Conservation (phyloP, 257 asterid genomes). For the Scutellaria baicalensis region DNA sequence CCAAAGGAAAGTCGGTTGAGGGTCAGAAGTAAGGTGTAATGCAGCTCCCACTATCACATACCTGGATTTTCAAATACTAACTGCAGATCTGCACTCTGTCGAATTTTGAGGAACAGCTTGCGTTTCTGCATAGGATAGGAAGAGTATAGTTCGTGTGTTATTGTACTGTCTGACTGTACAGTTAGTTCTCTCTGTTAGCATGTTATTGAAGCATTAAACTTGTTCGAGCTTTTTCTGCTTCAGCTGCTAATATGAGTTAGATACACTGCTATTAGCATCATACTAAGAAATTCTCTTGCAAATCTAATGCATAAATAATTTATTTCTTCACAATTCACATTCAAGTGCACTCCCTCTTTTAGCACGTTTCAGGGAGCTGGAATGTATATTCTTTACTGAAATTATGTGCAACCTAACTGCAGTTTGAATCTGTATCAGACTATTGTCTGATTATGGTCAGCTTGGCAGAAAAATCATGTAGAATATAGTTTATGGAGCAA, state of each 20-base stretch:
- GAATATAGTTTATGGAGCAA: too few species aligned
- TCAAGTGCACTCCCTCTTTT: neutral
- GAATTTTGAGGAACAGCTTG: slow-evolving; percentile 28
- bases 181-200: slow-evolving; percentile 12
- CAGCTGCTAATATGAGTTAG: slow-evolving; percentile 18
- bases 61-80: slow-evolving; percentile 11
- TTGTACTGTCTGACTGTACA: slow-evolving; percentile 10
- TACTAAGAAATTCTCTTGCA: slow-evolving; percentile 7
- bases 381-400: too few species aligned
- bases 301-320: neutral
- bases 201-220: slow-evolving; percentile 9
- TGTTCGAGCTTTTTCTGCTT: slow-evolving; percentile 10
- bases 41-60: neutral
- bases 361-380: neutral
- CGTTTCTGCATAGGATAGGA: slow-evolving; percentile 25
- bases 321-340: neutral
- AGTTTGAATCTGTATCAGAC: neutral
- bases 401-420: neutral
- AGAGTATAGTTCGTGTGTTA: neutral
- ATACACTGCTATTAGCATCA: slow-evolving; percentile 9
- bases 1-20: slow-evolving; percentile 3
- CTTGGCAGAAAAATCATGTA: neutral
- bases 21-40: slow-evolving; percentile 13
- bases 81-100: slow-evolving; percentile 25
- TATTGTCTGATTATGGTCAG: neutral